Conservation (phyloP, 768 basidiomycete species). For the Piloderma croceum region DNA sequence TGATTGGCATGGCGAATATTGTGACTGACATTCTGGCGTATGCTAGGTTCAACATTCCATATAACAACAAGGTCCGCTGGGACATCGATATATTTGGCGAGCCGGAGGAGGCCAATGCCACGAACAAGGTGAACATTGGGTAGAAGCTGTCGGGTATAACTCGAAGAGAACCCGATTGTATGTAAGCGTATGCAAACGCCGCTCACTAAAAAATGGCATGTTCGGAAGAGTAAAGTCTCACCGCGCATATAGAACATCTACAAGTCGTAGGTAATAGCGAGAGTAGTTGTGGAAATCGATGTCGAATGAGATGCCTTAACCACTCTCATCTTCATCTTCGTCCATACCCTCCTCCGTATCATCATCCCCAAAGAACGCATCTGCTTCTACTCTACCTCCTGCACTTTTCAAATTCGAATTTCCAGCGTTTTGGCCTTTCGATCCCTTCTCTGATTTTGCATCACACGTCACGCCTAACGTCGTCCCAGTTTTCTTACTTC, state of each 20-base stretch:
- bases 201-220: no score
- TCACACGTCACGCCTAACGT: conserved; percentile 2
- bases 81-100: conserved; percentile 69
- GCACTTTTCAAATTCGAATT: not conserved
- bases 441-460: not conserved
- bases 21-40: not conserved
- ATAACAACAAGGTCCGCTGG: conserved; percentile 57
- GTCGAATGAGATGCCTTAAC: conserved; percentile 8
- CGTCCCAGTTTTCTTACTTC: conserved; percentile 1
- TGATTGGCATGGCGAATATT: not conserved
- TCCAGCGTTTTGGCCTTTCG: not conserved
- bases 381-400: not conserved
- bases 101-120: conserved; percentile 42
- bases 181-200: no score
- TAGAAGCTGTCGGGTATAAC: no score
- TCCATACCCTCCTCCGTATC: no score
- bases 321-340: conserved; percentile 5
- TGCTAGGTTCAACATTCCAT: conserved; percentile 60
- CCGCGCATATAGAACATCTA: no score
- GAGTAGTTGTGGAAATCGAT: no score
- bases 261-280: no score
- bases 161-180: no score
- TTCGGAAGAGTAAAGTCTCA: no score
- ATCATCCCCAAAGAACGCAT: conserved; percentile 9
- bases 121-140: conserved; percentile 24